Conservation (phyloP, 2,329 filamentous ascomycete genomes). For the Trichoderma brevicompactum region DNA sequence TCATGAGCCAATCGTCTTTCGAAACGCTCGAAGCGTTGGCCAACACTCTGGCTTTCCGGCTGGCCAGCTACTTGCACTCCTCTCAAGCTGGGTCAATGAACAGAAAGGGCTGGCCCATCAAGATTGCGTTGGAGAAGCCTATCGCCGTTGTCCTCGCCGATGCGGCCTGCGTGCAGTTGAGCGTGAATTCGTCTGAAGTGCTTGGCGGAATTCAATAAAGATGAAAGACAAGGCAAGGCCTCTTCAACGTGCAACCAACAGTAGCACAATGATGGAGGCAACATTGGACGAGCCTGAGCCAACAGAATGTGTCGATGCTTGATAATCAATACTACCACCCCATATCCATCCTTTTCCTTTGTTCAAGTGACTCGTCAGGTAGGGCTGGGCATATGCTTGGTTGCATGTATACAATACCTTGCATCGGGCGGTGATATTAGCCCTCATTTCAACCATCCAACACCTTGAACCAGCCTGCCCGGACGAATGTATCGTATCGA, state of each 20-base stretch:
- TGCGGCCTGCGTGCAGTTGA: constrained; percentile 66
- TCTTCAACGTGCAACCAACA: constrained; percentile 6
- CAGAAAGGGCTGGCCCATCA: constrained; percentile 54
- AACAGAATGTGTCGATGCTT: constrained; percentile 9
- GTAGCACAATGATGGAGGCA: constrained; percentile 11
- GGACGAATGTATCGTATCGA: constrained; percentile 19
- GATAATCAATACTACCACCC: constrained; percentile 21
- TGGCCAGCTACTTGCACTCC: constrained; percentile 50
- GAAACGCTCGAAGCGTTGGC: constrained; percentile 68
- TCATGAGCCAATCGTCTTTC: constrained; percentile 60
- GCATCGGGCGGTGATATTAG: background rate
- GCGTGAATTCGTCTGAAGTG: constrained; percentile 38
- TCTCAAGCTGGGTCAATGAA: constrained; percentile 23
- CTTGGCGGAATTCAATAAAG: constrained; percentile 7
- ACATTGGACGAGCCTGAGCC: background rate
- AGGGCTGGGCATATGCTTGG: background rate
- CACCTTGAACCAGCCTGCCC: constrained; percentile 8
- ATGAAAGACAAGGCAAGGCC: background rate
- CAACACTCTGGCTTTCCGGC: constrained; percentile 50
- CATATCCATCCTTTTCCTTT: constrained; percentile 2
- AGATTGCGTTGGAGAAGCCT: constrained; percentile 70
- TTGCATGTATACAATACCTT: background rate
- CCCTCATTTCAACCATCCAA: constrained; percentile 16
- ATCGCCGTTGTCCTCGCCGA: constrained; percentile 75
- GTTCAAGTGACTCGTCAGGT: constrained; percentile 15